These are phyloP conservation scores for Inonotus hispidus DNA, from an alignment of 1,284 basidiomycete genomes.

Conservation along the genomic window DNA sequence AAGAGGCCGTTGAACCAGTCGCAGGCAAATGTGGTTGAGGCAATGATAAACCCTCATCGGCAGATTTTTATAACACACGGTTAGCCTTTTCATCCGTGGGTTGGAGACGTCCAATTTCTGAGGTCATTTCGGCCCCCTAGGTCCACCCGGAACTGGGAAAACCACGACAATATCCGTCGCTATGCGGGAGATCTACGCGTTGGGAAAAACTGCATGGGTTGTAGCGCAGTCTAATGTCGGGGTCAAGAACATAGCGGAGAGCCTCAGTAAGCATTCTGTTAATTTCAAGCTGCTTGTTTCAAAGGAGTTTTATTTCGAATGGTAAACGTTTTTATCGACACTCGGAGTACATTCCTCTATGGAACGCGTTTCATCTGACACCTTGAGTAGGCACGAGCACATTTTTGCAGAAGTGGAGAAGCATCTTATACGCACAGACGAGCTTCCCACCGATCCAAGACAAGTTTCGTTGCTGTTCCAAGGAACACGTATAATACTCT, in stretches of 20 bases:
- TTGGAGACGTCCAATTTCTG: neutral
- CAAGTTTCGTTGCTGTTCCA: conserved; percentile 19
- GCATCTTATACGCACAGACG: conserved; percentile 35
- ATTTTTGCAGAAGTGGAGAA: conserved; percentile 32
- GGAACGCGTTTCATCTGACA: no score
- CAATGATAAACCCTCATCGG: conserved; percentile 24
- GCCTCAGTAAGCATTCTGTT: conserved; percentile 31
- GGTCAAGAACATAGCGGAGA: conserved; percentile 43
- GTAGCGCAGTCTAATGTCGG: conserved; percentile 37
- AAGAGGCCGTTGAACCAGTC: conserved; percentile 27
- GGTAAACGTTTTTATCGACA: conserved; percentile 29
- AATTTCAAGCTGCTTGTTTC: conserved; percentile 43
- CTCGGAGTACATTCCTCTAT: no score
- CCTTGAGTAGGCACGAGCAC: conserved; percentile 40
- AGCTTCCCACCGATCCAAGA: conserved; percentile 24
- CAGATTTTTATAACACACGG: conserved; percentile 31
- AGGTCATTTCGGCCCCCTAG: conserved; percentile 7
- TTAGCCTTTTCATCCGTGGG: conserved; percentile 7
- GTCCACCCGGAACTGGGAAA: conserved; percentile 32
- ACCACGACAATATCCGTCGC: conserved; percentile 28
- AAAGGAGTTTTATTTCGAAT: conserved; percentile 43
- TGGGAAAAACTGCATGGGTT: conserved; percentile 23
- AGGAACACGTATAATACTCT: conserved; percentile 33
- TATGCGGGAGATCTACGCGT: conserved; percentile 16
- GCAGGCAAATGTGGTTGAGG: conserved; percentile 23